phyloP scores from a whole-genome alignment of 2,329 filamentous ascomycete species.

The Penicillium sp. region DNA sequence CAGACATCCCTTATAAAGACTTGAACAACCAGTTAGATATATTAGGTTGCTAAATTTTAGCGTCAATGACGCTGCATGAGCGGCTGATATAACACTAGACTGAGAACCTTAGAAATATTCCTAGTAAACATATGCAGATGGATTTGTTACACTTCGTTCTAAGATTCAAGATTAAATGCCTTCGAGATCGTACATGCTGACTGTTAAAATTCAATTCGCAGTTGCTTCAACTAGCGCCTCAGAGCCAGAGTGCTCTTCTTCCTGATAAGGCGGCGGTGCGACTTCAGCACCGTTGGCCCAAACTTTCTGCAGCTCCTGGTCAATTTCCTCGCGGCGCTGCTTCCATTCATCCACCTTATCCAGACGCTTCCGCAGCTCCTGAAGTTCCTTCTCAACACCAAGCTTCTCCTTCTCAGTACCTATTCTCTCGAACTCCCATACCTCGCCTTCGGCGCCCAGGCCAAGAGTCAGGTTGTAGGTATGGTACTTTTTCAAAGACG shows the following conservation, averaged over 20 bases:
- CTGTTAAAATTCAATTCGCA: conserved; percentile 2
- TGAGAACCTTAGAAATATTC: neutral
- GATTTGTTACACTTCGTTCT: neutral
- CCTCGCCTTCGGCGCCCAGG: conserved; percentile 72
- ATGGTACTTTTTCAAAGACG: conserved; percentile 93
- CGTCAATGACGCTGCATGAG: neutral
- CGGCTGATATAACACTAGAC: neutral
- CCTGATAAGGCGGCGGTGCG: conserved; percentile 36
- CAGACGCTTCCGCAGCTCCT: conserved; percentile 76
- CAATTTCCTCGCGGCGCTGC: conserved; percentile 72
- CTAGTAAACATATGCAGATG: neutral
- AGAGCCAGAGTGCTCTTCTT: conserved; percentile 14
- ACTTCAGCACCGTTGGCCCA: conserved; percentile 52
- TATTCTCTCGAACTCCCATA: conserved; percentile 91
- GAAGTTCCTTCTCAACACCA: conserved; percentile 85
- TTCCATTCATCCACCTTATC: conserved; percentile 83
- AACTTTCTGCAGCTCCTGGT: conserved; percentile 69
- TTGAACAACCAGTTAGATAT: neutral
- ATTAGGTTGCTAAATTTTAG: too few relatives aligned
- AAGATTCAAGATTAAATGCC: neutral
- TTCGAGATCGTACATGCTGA: neutral
- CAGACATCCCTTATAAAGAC: neutral
- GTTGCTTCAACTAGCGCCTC: conserved; percentile 5
- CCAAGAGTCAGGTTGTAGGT: conserved; percentile 85
- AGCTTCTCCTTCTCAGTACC: conserved; percentile 91